phyloP scores from a whole-genome alignment of 345 rosid genomes.

The Excoecaria cochinchinensis region DNA sequence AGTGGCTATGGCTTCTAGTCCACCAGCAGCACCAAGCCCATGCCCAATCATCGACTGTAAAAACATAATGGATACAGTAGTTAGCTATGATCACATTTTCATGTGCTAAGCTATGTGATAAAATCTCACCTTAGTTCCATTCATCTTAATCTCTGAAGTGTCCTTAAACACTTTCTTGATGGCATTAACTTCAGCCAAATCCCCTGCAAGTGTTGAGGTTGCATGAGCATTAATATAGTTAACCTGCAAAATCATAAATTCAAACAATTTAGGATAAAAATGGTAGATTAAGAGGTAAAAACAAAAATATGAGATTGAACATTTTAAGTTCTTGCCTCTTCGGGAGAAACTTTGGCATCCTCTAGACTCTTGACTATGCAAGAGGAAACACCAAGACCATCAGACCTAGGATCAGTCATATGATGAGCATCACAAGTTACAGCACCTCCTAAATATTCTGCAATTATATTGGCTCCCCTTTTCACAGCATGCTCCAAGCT shows the following conservation, averaged over 20 bases:
- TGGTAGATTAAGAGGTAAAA: neutral
- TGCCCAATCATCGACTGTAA: conserved; percentile 65
- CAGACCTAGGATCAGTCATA: conserved; percentile 61
- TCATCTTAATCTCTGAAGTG: conserved; percentile 70
- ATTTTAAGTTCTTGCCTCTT: conserved; percentile 44
- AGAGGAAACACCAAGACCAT: conserved; percentile 61
- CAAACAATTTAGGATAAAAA: conserved; percentile 1
- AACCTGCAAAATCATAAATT: conserved; percentile 36
- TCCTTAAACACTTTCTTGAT: conserved; percentile 59
- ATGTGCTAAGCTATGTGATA: neutral
- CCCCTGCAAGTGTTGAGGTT: conserved; percentile 71
- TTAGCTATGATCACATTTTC: neutral
- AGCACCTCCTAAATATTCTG: conserved; percentile 66
- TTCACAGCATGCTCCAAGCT: conserved; percentile 68
- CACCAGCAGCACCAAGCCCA: conserved; percentile 72
- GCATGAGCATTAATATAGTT: conserved; percentile 70
- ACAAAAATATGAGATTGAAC: no score
- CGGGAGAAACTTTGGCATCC: conserved; percentile 70
- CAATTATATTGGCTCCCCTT: conserved; percentile 66
- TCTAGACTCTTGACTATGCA: conserved; percentile 60
- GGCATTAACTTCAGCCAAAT: conserved; percentile 70
- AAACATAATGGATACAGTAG: neutral
- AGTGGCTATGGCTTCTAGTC: conserved; percentile 66
- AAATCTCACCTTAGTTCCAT: conserved; percentile 55
- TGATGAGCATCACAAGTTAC: conserved; percentile 71